Conservation (phyloP, 257 asterid genomes). For the Salvia rosmarinus region DNA sequence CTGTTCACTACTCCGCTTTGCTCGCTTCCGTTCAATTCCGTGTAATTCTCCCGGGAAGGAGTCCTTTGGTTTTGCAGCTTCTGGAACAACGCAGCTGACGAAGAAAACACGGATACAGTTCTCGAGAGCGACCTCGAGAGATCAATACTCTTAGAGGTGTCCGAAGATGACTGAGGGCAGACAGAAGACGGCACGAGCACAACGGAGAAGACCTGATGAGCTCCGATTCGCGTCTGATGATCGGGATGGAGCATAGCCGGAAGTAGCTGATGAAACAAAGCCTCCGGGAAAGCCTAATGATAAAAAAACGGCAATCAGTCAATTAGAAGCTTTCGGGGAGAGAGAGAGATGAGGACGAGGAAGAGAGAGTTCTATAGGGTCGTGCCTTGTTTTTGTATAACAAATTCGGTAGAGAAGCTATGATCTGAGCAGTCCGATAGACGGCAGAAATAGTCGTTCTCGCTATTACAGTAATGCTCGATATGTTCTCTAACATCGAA, state of each 20-base stretch:
- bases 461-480: slow-evolving; percentile 76
- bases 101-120: slow-evolving; percentile 91
- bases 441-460: slow-evolving; percentile 81
- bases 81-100: slow-evolving; percentile 91
- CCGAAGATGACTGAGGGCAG: slow-evolving; percentile 54
- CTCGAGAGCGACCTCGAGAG: slow-evolving; percentile 89
- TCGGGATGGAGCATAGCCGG: slow-evolving; percentile 97
- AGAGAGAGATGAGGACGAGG: background rate
- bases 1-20: slow-evolving; percentile 61
- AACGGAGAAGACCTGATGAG: slow-evolving; percentile 89
- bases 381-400: slow-evolving; percentile 44
- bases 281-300: slow-evolving; percentile 90
- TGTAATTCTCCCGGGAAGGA: slow-evolving; percentile 43
- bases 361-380: background rate
- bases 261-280: slow-evolving; percentile 90
- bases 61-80: slow-evolving; percentile 63
- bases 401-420: slow-evolving; percentile 67
- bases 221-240: slow-evolving; percentile 89
- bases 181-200: slow-evolving; percentile 95
- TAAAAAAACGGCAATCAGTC: slow-evolving; percentile 1
- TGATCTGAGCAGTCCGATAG: slow-evolving; percentile 79
- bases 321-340: slow-evolving; percentile 21
- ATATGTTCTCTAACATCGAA: slow-evolving; percentile 81
- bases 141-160: slow-evolving; percentile 44
- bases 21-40: slow-evolving; percentile 44